Conservation (phyloP, 2,329 filamentous ascomycete genomes). For the Paraphoma chrysanthemicola region DNA sequence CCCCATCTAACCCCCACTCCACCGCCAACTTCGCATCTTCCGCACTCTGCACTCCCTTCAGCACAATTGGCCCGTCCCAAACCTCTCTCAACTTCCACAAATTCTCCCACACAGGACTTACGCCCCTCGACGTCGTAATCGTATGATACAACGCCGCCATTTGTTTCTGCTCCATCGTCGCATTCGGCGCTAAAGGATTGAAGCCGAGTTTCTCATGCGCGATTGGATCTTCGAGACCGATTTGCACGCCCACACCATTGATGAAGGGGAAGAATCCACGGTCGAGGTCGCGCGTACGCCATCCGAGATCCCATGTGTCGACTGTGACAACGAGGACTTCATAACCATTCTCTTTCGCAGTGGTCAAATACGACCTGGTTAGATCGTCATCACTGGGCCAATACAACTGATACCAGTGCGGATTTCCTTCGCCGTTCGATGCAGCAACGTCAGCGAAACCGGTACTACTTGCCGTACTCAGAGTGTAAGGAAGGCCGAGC, state of each 20-base stretch:
- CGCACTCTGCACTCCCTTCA: slow-evolving; percentile 41
- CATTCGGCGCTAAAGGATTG: slow-evolving; percentile 13
- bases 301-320: slow-evolving; percentile 70
- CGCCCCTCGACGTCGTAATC: slow-evolving; percentile 13
- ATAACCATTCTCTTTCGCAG: slow-evolving; percentile 65
- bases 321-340: slow-evolving; percentile 70
- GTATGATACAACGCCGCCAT: slow-evolving; percentile 16
- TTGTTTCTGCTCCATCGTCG: slow-evolving; percentile 16
- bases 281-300: slow-evolving; percentile 71
- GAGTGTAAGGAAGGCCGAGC: slow-evolving; percentile 67
- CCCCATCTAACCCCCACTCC: slow-evolving; percentile 46
- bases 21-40: slow-evolving; percentile 55
- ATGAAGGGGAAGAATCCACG: slow-evolving; percentile 46
- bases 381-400: slow-evolving; percentile 71
- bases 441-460: slow-evolving; percentile 68
- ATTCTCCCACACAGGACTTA: slow-evolving; percentile 16
- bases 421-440: slow-evolving; percentile 59
- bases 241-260: slow-evolving; percentile 48
- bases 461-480: slow-evolving; percentile 67
- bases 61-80: slow-evolving; percentile 10
- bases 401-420: slow-evolving; percentile 73
- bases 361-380: slow-evolving; percentile 56
- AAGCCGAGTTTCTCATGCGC: slow-evolving; percentile 18
- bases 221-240: slow-evolving; percentile 71
- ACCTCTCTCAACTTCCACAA: slow-evolving; percentile 46